Evolutionary conservation across 139 green algal species (phyloP), one percentile per base, ranked within the genome.

Genomic region (Edaphochlamys debaryana): DNA sequence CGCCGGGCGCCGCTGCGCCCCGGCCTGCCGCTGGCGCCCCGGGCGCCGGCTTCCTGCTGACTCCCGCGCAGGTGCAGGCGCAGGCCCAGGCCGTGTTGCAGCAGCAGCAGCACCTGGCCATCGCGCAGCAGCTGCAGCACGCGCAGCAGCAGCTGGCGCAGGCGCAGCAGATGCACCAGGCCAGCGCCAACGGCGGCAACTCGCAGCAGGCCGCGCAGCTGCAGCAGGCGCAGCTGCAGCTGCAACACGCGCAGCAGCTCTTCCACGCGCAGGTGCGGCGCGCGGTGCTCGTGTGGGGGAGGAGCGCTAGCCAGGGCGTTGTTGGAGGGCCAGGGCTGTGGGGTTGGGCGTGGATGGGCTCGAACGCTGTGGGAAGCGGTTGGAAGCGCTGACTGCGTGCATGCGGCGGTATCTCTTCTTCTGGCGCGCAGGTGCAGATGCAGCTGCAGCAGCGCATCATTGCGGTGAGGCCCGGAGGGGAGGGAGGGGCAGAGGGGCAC

Each of bases 181-280:
- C 62, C 63, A 37, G 42, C 42, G 69, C 25, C 27, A 63, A 32
- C 34, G 38, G 40, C 74, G 45, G 45, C 45, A 54, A 67, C 42
- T 23, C 73, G 36, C 36, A 69, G 56, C 63, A 73, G 11, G n/a
- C 45, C 40, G 56, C 67, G 64, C 76, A 82, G 76, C 76, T 82
- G 60, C 42, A 64, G 63, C 63, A 73, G 62, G 76, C 76, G 32
- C 76, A 82, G 63, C 19, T 30, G 63, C 76, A 82, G 76, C 42
- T 82, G 42, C 42, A 64, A 34, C 76, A 82, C 76, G 76, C 76
- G 45, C 76, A 82, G n/a, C 76, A 82, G 76, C 76, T 82, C 2
- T 82, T 82, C 45, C 76, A 82, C n/a, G 62, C 63, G 63, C 62
- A 73, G 42, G 63, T 82, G 19, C 63, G 66, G n/a, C n/a, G n/a